Evolutionary conservation across 305 asterid species (phyloP).

Genomic region (Solanum hybrid): DNA sequence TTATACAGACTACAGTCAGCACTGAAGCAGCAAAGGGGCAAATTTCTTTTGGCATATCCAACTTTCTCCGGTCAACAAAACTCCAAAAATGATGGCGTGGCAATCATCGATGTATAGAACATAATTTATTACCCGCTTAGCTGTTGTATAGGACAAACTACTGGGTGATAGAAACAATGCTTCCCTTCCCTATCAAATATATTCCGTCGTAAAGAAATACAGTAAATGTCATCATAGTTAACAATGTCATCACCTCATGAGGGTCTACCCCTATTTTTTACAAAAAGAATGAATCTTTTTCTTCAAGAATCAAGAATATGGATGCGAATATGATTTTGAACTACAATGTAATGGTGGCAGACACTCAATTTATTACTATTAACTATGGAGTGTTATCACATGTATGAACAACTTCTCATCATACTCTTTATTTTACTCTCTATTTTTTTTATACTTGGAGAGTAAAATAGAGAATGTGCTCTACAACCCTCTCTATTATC

Average conservation of each 20-base stretch:
- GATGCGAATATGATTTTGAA: neutral
- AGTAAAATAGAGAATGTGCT: no score
- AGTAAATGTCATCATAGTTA: neutral
- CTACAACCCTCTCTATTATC: no score
- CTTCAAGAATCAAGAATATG: neutral
- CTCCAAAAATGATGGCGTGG: neutral
- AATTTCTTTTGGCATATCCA: neutral
- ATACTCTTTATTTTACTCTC: neutral
- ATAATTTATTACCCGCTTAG: neutral
- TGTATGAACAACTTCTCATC: neutral
- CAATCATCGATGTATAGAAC: neutral
- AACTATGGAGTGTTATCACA: neutral
- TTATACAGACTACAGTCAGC: neutral
- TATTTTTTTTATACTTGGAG: no score
- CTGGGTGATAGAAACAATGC: neutral
- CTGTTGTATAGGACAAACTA: neutral
- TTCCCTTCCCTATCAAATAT: neutral
- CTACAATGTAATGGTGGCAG: neutral
- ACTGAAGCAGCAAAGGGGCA: neutral
- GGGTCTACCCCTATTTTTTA: neutral
- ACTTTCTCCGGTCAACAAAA: neutral
- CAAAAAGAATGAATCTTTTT: neutral
- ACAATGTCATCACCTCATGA: neutral
- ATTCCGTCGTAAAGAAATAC: neutral
- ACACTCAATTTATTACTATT: neutral